Base-by-base conservation (phyloP, 2,329 filamentous ascomycete species). In the Fusarium verrucosum region DNA sequence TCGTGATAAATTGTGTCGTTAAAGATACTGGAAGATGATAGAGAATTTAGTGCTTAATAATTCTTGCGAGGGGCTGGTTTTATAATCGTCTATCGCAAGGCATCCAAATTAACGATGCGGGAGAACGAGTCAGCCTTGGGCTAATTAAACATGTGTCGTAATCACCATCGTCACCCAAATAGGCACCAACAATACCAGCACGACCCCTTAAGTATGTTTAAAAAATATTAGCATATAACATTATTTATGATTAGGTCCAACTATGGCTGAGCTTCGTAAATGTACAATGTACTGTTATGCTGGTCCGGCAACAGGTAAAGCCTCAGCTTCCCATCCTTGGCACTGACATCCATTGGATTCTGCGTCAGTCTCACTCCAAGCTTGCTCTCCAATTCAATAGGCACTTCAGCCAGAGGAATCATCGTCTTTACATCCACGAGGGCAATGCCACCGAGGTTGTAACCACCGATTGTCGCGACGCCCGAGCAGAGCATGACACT, bases 251-350 rank as follows among this genome's bases (percentile, higher is more conserved):
- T 25, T 25, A 36, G 5, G 41, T 16, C 58, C 52, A 40, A 61
- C 22, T 69, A 59, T 4, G 58, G 65, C 52, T 75, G 63, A 4
- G 79, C 77, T 71, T 83, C 82, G 60, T 81, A 82, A 1, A 81
- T 74, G 64, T 82, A 83, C 55, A 84, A 54, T 5, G 78, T 81
- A 35, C 78, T 78, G 43, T 80, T 78, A 41, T 76, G 74, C 69
- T 82, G 79, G 61, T 84, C 81, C 2, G 82, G 81, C 58, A 82
- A 65, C 60, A 80, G 81, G 62, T 81, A 82, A 23, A 84, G 66
- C 55, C 81, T 73, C 73, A 83, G 50, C 63, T 74, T 78, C 2
- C 80, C 81, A 49, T 80, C 72, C 11, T 79, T 75, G 5, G 83
- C 71, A 10, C 76, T 75, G 4, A 79, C 77, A 50, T 84, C 81